Evolutionary conservation across 2,329 filamentous ascomycete genomes (phyloP), one percentile per base, ranked within the genome.

Genomic region (Colletotrichum horii): DNA sequence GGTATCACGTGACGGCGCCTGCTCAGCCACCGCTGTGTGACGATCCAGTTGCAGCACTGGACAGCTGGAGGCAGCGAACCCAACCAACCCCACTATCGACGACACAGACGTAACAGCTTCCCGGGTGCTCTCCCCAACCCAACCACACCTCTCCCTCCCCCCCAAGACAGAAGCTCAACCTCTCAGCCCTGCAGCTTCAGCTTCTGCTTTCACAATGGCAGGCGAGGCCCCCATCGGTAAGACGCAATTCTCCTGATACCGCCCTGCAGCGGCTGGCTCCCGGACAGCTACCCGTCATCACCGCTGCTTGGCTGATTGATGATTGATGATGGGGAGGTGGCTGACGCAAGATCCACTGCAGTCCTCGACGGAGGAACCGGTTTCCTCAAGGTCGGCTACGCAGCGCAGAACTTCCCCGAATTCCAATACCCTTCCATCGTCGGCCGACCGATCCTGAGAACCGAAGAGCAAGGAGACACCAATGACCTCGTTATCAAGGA

Each of bases 321-420:
- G 38, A 60, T 26, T 26, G 56, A 66, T 70, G 56, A 70, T 66
- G 43, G 74, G 74, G 48, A 73, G 70, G 64, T 74, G 70, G 74
- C 74, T 76, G 70, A 76, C 70, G 62, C 69, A 65, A 69, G 74
- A 61, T 76, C 76, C 76, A 55, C 77, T 69, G 38, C 79, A 98
- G 97, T 99, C 85, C 96, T 99, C 91, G 97, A 99, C 91, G 97
- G 97, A 91, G 97, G 97, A 87, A 99, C 97, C 84, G 97, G 97
- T 87, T 99, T 99, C 91, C 94, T 99, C 87, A 99, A 99, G 89
- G 97, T 98, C 88, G 97, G 97, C 86, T 99, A 98, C 89, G 97
- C 97, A 83, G 97, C 94, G 83, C 96, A 98, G 91, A 99, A 99
- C 90, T 99, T 99, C 88, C 97, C 97, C 85, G 97, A 98, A 88